phyloP scores from a whole-genome alignment of 192 early-diverging fungal genomes.

The Jimgerdemannia flammicorona region DNA sequence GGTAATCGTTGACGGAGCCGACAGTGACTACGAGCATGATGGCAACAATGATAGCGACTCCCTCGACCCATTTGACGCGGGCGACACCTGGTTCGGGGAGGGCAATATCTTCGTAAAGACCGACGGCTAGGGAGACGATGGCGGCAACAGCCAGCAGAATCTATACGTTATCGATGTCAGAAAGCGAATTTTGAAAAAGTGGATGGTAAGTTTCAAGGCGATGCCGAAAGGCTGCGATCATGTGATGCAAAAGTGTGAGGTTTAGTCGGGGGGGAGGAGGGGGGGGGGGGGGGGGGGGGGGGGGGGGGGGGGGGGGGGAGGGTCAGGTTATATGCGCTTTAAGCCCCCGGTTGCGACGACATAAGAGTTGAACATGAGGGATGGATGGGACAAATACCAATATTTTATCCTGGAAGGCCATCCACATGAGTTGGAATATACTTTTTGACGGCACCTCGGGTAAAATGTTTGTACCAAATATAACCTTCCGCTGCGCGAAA shows the following conservation, averaged over 20 bases:
- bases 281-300: too few relatives aligned
- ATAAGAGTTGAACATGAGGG: too few relatives aligned
- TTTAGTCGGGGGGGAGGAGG: too few relatives aligned
- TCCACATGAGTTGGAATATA: conserved; percentile 76
- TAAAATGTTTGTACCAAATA: conserved; percentile 70
- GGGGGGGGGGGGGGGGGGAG: too few relatives aligned
- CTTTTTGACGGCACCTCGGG: conserved; percentile 65
- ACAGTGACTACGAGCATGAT: conserved; percentile 76
- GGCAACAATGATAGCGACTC: conserved; percentile 79
- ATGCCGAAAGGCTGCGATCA: background rate
- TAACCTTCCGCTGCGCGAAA: conserved; percentile 49
- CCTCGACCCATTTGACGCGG: conserved; percentile 81
- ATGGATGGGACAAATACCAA: conserved; percentile 36
- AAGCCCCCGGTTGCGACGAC: too few relatives aligned
- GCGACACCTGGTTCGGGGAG: conserved; percentile 37
- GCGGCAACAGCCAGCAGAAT: conserved; percentile 77
- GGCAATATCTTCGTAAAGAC: conserved; percentile 77
- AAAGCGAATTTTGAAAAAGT: conserved; percentile 6
- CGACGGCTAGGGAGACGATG: conserved; percentile 71
- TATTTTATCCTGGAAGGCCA: conserved; percentile 79
- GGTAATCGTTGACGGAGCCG: conserved; percentile 78
- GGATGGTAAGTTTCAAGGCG: background rate
- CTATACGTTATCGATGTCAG: background rate
- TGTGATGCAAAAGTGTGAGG: background rate
- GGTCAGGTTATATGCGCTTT: too few relatives aligned